Percentiles rank a stretch among this genome's conserved stretches.
Evolutionary conservation across 176 grass and related monocot species (phyloP).

Genomic region (Microstegium vimineum): DNA sequence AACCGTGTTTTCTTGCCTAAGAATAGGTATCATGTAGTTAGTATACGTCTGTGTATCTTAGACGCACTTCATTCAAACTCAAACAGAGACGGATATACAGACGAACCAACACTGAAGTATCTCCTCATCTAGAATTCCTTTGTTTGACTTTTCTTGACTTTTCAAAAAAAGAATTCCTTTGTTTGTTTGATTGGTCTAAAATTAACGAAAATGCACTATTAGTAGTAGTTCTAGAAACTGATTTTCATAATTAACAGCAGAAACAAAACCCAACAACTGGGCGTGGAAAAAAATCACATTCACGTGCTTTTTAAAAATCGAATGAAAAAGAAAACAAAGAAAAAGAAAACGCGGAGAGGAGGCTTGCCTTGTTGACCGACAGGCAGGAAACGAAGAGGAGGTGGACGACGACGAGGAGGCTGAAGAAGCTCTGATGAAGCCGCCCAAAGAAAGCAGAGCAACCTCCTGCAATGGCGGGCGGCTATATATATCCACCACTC

Average conservation of each 20-base stretch:
- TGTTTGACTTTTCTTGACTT: too few species aligned
- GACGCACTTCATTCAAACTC: not conserved
- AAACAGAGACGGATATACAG: too few species aligned
- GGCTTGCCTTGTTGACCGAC: slow-evolving; percentile 5
- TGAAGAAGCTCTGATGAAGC: too few species aligned
- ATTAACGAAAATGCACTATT: not conserved
- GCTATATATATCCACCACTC: slow-evolving; percentile 11
- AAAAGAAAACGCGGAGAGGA: not conserved
- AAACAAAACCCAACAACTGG: too few species aligned
- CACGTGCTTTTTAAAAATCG: too few species aligned
- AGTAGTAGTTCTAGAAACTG: not conserved
- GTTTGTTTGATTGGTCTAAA: not conserved
- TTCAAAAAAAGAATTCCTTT: too few species aligned
- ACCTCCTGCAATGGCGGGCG: not conserved
- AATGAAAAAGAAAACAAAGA: not conserved
- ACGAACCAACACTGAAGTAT: too few species aligned
- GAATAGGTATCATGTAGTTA: not conserved
- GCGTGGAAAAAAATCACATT: too few species aligned
- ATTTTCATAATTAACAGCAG: too few species aligned
- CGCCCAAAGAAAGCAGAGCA: not conserved
- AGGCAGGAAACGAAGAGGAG: not conserved
- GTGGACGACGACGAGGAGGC: not conserved
- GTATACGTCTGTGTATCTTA: not conserved
- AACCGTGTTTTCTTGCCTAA: not conserved
- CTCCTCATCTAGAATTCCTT: not conserved